Evolutionary conservation across 495 filamentous ascomycete genomes (phyloP).

Genomic region (Darksidea phi): DNA sequence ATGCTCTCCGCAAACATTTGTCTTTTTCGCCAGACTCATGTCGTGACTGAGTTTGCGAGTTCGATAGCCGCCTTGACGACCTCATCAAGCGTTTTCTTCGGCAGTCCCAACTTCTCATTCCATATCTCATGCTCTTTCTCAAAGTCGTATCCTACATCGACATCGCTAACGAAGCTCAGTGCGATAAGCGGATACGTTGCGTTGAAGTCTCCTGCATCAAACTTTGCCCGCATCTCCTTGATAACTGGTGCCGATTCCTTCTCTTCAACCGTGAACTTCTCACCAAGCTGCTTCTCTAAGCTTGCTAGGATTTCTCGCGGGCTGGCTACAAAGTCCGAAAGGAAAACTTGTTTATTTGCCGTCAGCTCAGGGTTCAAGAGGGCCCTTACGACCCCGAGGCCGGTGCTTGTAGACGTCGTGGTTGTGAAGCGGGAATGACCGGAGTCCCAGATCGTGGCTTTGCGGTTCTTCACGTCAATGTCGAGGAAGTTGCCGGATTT

Average conservation of each 20-base stretch:
- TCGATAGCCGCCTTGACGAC: slow-evolving; percentile 22
- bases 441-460: slow-evolving; percentile 49
- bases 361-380: slow-evolving; percentile 45
- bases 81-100: slow-evolving; percentile 16
- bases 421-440: slow-evolving; percentile 45
- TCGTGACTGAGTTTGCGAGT: not conserved
- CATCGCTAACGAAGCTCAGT: slow-evolving; percentile 23
- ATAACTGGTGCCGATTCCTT: slow-evolving; percentile 2
- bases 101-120: slow-evolving; percentile 32
- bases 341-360: slow-evolving; percentile 50
- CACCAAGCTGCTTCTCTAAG: slow-evolving; percentile 46
- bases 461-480: slow-evolving; percentile 45
- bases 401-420: slow-evolving; percentile 47
- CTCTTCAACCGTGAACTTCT: slow-evolving; percentile 43
- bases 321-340: slow-evolving; percentile 47
- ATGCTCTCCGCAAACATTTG: no score
- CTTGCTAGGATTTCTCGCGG: slow-evolving; percentile 49
- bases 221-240: slow-evolving; percentile 4
- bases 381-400: slow-evolving; percentile 44
- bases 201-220: slow-evolving; percentile 17
- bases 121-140: slow-evolving; percentile 16
- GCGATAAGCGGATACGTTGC: slow-evolving; percentile 15
- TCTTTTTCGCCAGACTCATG: no score
- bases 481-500: slow-evolving; percentile 37
- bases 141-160: slow-evolving; percentile 27